Evolutionary conservation across 805 yeast genomes (phyloP), one percentile per base, ranked within the genome.

Genomic region (Saturnispora ahearnii): DNA sequence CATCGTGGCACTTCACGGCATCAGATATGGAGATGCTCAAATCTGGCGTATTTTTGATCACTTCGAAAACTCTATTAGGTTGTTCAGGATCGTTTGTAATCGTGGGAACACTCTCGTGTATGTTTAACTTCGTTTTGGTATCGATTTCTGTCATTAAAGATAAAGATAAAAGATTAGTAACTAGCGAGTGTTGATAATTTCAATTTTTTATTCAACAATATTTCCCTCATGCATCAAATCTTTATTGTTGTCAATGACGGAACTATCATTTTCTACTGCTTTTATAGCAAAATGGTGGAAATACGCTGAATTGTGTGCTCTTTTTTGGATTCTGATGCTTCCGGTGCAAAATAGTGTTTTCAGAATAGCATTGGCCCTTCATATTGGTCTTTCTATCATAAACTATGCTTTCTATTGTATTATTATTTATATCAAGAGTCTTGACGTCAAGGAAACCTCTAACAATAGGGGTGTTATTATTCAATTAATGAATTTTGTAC

Each of bases 1-100:
- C 88, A 58, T 91, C 97, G 52, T 78, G 82, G 48, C 87, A 84
- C 62, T 87, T 89, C 4, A 88, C 87, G 0, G 97, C 96, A 56
- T 87, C 96, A 0, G 75, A 68, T 34, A 91, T 88, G 15, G 52
- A 45, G 5, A 63, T 51, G 18, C 48, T 41, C 21, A 61, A 37
- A 9, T 57, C 46, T 0, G 51, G 54, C 1, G 51, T 30, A n/a
- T 31, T 37, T 18, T 50, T 56, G 7, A 63, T 34, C 11, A 62
- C 54, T n/a, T 59, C 62, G 29, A 47, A 46, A 9, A 64, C 58
- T 28, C 69, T 55, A 2, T 59, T 54, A 2, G 64, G 53, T 15
- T 54, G 51, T 3, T 6, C 42, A 15, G 13, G 8, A 15, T 34
- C 42, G 2, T 22, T 38, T 38, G 18, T 15, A 4, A 24, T 37